These are phyloP conservation scores for Camptophora hylomeconis DNA, from an alignment of 2,329 filamentous ascomycete species.

Conservation along the genomic window DNA sequence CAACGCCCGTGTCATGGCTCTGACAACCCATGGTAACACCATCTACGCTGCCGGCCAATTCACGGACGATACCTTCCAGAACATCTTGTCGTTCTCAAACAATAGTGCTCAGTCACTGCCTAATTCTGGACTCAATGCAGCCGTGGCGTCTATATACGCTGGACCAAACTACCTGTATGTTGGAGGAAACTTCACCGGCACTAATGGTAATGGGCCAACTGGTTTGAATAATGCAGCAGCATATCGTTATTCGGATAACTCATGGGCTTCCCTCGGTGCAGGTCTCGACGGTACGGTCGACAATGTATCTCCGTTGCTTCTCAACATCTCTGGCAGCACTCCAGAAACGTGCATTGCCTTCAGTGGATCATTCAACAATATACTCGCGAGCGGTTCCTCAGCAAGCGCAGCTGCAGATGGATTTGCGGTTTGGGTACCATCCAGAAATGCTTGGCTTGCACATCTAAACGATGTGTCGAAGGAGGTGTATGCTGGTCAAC, in stretches of 20 bases:
- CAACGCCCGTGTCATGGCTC: conserved; percentile 54
- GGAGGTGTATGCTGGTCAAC: conserved; percentile 55
- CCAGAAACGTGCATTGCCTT: conserved; percentile 66
- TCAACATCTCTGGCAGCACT: conserved; percentile 60
- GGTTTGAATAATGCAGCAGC: conserved; percentile 64
- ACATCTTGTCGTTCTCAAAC: conserved; percentile 63
- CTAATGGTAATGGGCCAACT: conserved; percentile 29
- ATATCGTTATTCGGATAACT: conserved; percentile 55
- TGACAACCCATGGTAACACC: conserved; percentile 51
- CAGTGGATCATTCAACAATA: conserved; percentile 63
- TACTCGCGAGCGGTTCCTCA: conserved; percentile 55
- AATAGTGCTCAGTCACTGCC: conserved; percentile 49
- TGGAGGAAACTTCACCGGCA: conserved; percentile 73
- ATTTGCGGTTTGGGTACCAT: conserved; percentile 87
- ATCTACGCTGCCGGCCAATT: conserved; percentile 80
- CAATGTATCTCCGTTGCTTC: conserved; percentile 58
- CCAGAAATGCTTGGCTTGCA: conserved; percentile 72
- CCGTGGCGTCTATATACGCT: conserved; percentile 59
- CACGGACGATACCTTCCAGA: conserved; percentile 50
- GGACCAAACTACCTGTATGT: conserved; percentile 59
- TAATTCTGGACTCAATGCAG: conserved; percentile 64
- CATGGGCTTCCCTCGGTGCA: conserved; percentile 68
- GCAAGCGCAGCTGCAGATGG: conserved; percentile 51
- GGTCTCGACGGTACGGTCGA: conserved; percentile 72
- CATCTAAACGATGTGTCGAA: conserved; percentile 53